These are phyloP conservation scores for Populus simonii DNA, from an alignment of 345 rosid species.

Conservation along the genomic window DNA sequence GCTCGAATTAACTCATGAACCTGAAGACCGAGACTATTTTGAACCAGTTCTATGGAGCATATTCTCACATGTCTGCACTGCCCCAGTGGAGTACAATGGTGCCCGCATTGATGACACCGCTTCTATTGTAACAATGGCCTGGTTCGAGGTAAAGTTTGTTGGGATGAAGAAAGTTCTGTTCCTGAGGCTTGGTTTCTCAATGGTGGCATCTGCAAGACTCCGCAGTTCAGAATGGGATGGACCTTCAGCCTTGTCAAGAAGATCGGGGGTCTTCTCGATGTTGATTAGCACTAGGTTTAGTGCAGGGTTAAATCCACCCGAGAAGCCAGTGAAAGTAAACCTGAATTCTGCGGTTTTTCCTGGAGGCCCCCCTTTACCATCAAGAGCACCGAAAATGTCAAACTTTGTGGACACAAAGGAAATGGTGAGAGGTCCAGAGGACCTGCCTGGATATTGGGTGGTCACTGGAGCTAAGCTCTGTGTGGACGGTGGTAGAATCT, in stretches of 20 bases:
- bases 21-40: constrained; percentile 53
- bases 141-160: constrained; percentile 81
- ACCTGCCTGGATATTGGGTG: constrained; percentile 92
- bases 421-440: constrained; percentile 86
- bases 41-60: constrained; percentile 93
- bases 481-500: constrained; percentile 69
- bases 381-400: constrained; percentile 55
- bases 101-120: constrained; percentile 61
- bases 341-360: constrained; percentile 88
- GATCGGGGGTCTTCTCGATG: constrained; percentile 74
- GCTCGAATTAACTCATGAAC: constrained; percentile 47
- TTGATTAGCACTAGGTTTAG: constrained; percentile 69
- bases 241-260: constrained; percentile 57
- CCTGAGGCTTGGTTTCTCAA: constrained; percentile 84
- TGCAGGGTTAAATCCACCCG: constrained; percentile 37
- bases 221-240: constrained; percentile 89
- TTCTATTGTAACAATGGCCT: constrained; percentile 79
- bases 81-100: constrained; percentile 66
- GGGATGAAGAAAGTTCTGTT: constrained; percentile 87
- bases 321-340: constrained; percentile 52
- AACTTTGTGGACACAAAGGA: constrained; percentile 86
- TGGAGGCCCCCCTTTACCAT: constrained; percentile 64
- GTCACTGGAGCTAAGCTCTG: constrained; percentile 89
- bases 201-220: constrained; percentile 53
- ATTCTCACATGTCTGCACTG: constrained; percentile 88